phyloP scores from a whole-genome alignment of 2,329 filamentous ascomycete genomes.

The Monilinia laxa region DNA sequence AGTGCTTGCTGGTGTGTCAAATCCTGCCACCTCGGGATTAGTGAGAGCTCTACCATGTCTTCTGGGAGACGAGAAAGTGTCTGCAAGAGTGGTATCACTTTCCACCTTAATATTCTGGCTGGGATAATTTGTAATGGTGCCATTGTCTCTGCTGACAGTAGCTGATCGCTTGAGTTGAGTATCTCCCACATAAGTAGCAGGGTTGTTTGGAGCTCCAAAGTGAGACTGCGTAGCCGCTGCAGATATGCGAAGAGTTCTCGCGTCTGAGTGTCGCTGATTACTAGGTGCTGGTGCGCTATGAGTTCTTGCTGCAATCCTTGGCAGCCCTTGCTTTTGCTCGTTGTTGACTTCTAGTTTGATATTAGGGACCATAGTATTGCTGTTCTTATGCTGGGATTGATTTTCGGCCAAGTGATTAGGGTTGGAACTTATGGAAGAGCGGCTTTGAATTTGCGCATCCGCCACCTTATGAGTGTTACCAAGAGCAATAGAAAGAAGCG shows the following conservation, averaged over 20 bases:
- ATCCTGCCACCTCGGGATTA: too few species aligned
- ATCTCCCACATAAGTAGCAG: neutral
- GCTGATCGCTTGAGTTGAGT: neutral
- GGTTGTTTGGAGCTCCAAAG: neutral
- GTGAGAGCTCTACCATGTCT: too few species aligned
- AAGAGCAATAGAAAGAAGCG: neutral
- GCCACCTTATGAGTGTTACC: neutral
- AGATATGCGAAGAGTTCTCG: neutral
- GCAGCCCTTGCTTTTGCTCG: neutral
- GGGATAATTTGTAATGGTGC: too few species aligned
- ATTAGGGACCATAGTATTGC: neutral
- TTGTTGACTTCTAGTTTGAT: neutral
- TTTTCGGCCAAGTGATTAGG: neutral
- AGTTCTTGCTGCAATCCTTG: neutral
- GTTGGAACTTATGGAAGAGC: neutral
- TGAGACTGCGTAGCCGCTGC: too few species aligned
- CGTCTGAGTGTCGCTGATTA: neutral
- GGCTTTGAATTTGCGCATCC: too few species aligned
- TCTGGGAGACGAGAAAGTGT: neutral
- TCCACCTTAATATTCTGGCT: neutral
- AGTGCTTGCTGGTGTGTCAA: neutral
- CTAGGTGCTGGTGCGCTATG: neutral
- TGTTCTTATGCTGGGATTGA: rapidly evolving
- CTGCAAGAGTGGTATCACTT: neutral
- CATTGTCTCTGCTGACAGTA: neutral